These are phyloP conservation scores for Phytophthora kernoviae DNA, from an alignment of 352 stramenopile species.

Conservation along the genomic window DNA sequence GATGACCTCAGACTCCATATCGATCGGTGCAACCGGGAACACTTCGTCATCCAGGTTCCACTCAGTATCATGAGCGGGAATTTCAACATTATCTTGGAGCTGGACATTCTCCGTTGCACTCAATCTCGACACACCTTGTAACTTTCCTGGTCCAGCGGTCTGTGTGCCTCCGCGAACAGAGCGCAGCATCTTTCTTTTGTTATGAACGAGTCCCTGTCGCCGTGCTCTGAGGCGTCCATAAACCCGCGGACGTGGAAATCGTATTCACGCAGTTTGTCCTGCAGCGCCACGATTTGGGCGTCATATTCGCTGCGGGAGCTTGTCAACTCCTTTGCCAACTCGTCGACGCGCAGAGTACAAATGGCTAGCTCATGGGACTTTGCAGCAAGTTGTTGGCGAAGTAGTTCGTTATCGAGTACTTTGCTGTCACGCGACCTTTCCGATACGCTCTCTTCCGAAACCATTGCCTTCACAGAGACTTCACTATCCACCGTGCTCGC, in stretches of 20 bases:
- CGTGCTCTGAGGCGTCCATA: conserved; percentile 49
- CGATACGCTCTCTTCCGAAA: conserved; percentile 17
- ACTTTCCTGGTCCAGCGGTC: conserved; percentile 5
- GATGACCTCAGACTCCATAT: conserved; percentile 80
- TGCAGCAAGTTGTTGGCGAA: conserved; percentile 57
- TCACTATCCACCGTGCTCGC: conserved; percentile 11
- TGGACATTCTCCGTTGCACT: conserved; percentile 4
- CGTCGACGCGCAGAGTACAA: conserved; percentile 44
- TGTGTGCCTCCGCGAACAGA: conserved; percentile 61
- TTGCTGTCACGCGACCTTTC: conserved; percentile 28
- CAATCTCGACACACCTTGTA: background rate
- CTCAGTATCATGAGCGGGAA: conserved; percentile 36
- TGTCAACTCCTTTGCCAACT: conserved; percentile 51
- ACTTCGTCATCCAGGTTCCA: conserved; percentile 73
- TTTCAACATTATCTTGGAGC: conserved; percentile 28
- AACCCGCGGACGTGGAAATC: conserved; percentile 50
- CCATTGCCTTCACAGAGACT: conserved; percentile 7
- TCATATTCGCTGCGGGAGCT: conserved; percentile 66
- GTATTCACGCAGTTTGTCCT: conserved; percentile 58
- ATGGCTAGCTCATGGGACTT: conserved; percentile 55
- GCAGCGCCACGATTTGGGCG: conserved; percentile 41
- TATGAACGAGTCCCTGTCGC: conserved; percentile 44
- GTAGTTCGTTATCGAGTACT: conserved; percentile 52
- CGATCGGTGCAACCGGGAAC: conserved; percentile 65
- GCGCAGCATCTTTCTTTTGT: conserved; percentile 60